A percentile compares a stretch with the other conserved stretches of the same genome.
phyloP scores from a whole-genome alignment of 2,329 filamentous ascomycete species.

The Penicillium sp. region DNA sequence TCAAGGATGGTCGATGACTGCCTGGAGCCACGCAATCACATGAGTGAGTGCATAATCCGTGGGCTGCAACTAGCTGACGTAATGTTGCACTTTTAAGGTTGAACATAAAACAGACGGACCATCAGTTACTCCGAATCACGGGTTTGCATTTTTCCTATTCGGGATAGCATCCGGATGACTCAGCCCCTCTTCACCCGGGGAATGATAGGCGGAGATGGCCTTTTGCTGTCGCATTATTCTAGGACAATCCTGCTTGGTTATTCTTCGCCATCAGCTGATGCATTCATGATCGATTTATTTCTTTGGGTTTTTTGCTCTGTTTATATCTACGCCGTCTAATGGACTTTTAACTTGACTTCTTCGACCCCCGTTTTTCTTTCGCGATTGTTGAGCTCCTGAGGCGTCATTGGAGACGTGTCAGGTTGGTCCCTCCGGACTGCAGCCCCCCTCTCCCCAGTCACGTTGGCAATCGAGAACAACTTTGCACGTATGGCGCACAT shows the following conservation, averaged over 20 bases:
- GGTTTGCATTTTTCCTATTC: conserved; percentile 1
- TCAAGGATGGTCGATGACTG: not conserved
- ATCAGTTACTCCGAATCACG: not conserved
- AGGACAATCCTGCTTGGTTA: not conserved
- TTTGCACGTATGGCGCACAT: conserved; percentile 23
- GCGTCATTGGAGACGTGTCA: conserved; percentile 25
- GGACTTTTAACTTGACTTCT: conserved; percentile 10
- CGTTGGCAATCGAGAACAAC: conserved; percentile 7
- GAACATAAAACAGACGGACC: not conserved
- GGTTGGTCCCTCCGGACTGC: conserved; percentile 15
- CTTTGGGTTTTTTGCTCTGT: conserved; percentile 4
- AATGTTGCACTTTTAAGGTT: not conserved
- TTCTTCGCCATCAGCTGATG: conserved; percentile 5
- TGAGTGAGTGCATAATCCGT: conserved; percentile 5
- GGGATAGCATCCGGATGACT: not conserved
- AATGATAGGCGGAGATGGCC: conserved; percentile 1
- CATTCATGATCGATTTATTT: conserved; percentile 8
- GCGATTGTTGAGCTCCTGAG: conserved; percentile 20
- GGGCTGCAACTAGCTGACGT: not conserved
- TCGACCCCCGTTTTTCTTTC: conserved; percentile 6
- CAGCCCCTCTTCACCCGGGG: not conserved
- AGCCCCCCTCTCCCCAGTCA: conserved; percentile 2
- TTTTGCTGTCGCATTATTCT: conserved; percentile 3
- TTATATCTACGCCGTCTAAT: conserved; percentile 10
- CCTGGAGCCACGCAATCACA: conserved; percentile 7